Evolutionary conservation across 345 rosid genomes (phyloP), one percentile per base, ranked within the genome.

Genomic region (Mangifera indica): DNA sequence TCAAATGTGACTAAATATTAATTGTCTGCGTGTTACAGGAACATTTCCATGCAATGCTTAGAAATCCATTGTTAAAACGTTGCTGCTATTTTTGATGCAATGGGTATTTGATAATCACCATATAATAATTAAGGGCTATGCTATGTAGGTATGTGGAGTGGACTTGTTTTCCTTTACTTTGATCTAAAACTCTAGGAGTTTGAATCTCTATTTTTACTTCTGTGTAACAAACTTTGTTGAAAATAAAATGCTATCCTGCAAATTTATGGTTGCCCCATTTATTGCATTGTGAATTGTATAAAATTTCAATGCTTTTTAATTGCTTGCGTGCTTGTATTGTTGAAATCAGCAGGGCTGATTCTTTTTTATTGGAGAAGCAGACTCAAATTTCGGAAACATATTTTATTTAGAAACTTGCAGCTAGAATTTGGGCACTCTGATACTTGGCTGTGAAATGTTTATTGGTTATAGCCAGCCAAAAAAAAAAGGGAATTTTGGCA

Each of bases 21-120:
- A 48, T 63, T 29, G 4, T 77, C 60, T 22, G 59, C 56, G 49
- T 61, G 58, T 13, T 57, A 13, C 80, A 77, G 83, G 78, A 60
- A 62, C 67, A 20, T 60, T 26, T 0, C 15, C n/a, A 52, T 21
- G n/a, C 11, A 54, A 17, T 25, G 25, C 40, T 9, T 46, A 24
- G 51, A 26, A 60, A 32, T 26, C 61, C 24, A 20, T 54, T 57
- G 42, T 44, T 24, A 44, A n/a, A 51, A 25, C 10, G 13, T 2
- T 26, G 37, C 37, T 32, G 2, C 40, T 18, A 57, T 55, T 15
- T 12, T 62, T 42, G 29, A 13, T 25, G 18, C 65, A 42, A 66
- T 44, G 64, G 63, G 70, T 25, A 29, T 79, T 73, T 68, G 15
- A 49, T 48, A 20, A 44, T 26, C 17, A 13, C 25, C 56, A 14